phyloP scores from a whole-genome alignment of 768 basidiomycete genomes.

The Trametes cinnabarina region DNA sequence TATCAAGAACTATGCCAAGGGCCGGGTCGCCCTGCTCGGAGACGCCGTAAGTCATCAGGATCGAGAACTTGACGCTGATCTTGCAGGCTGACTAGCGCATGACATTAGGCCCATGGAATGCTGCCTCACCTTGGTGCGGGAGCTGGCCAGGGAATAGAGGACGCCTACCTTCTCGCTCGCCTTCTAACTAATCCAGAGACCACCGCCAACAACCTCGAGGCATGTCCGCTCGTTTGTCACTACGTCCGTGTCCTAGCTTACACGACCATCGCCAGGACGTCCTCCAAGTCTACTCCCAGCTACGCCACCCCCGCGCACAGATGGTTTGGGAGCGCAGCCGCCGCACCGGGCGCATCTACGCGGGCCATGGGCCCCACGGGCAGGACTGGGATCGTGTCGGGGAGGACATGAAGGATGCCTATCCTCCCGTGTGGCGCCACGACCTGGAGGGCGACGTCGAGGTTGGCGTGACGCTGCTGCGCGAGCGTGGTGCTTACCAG shows the following conservation, averaged over 20 bases:
- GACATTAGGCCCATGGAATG: conserved; percentile 50
- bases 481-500: background rate
- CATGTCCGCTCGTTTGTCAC: conserved; percentile 22
- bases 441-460: conserved; percentile 39
- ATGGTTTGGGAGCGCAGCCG: conserved; percentile 44
- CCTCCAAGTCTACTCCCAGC: conserved; percentile 43
- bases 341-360: conserved; percentile 43
- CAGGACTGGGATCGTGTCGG: conserved; percentile 30
- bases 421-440: conserved; percentile 51
- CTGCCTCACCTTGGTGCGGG: conserved; percentile 57
- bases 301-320: conserved; percentile 49
- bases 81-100: background rate
- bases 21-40: conserved; percentile 18
- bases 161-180: conserved; percentile 45
- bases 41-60: background rate
- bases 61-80: too few relatives aligned
- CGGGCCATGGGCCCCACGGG: conserved; percentile 37
- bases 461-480: background rate
- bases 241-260: background rate
- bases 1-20: conserved; percentile 42
- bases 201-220: conserved; percentile 40
- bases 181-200: conserved; percentile 46
- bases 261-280: conserved; percentile 36
- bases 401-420: conserved; percentile 38
- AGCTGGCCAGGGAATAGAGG: conserved; percentile 60